phyloP scores from a whole-genome alignment of 805 yeast species.

The Yamadazyma philogaea region DNA sequence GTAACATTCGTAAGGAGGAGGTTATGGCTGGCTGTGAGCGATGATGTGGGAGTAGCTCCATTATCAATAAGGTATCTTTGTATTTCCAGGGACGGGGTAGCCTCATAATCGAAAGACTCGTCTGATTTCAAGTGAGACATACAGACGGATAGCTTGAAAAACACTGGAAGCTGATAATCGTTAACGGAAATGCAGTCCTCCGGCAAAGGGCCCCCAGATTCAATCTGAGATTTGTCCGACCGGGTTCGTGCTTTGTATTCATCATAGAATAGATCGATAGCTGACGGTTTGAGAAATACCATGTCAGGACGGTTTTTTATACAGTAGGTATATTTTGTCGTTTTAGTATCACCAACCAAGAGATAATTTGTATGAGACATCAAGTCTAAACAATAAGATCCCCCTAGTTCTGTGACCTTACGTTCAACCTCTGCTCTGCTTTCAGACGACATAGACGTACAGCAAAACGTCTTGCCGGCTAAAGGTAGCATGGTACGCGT shows the following conservation, averaged over 20 bases:
- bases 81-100: slow-evolving; percentile 8
- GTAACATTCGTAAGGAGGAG: slow-evolving; percentile 50
- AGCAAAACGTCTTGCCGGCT: slow-evolving; percentile 49
- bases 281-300: slow-evolving; percentile 47
- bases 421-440: slow-evolving; percentile 42
- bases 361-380: slow-evolving; percentile 59
- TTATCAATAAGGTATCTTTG: slow-evolving; percentile 30
- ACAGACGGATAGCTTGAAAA: slow-evolving; percentile 45
- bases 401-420: slow-evolving; percentile 57
- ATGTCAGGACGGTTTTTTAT: slow-evolving; percentile 55
- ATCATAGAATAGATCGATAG: slow-evolving; percentile 43
- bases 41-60: slow-evolving; percentile 53
- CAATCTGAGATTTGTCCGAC: no score
- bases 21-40: slow-evolving; percentile 43
- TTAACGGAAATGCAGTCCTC: neutral
- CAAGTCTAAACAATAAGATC: slow-evolving; percentile 51
- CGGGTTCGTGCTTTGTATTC: no score
- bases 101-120: neutral
- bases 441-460: slow-evolving; percentile 48
- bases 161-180: slow-evolving; percentile 37
- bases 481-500: slow-evolving; percentile 2
- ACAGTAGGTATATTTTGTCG: slow-evolving; percentile 55
- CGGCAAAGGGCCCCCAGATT: slow-evolving; percentile 6
- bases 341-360: slow-evolving; percentile 55
- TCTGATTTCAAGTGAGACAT: slow-evolving; percentile 35